Evolutionary conservation across 2,329 filamentous ascomycete genomes (phyloP).

Genomic region (Stagonosporopsis rhizophila): DNA sequence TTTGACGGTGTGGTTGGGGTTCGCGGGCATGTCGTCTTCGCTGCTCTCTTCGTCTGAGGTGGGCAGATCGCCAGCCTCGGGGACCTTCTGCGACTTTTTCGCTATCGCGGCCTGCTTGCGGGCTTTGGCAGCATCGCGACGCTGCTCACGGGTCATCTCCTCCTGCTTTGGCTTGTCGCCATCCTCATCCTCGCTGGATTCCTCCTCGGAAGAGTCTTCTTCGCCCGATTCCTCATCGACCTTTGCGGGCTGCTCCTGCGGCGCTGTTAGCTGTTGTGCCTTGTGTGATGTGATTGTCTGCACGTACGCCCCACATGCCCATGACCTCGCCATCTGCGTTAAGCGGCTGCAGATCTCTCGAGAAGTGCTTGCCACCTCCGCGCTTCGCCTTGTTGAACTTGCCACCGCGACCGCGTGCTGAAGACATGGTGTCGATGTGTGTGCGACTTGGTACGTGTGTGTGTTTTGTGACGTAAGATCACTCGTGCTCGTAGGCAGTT

Average conservation of each 20-base stretch:
- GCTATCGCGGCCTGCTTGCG: slow-evolving; percentile 89
- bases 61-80: slow-evolving; percentile 86
- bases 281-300: background rate
- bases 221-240: slow-evolving; percentile 58
- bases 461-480: background rate
- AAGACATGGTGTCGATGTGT: slow-evolving; percentile 55
- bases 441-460: slow-evolving; percentile 11
- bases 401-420: slow-evolving; percentile 78
- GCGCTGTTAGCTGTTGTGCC: slow-evolving; percentile 25
- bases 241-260: slow-evolving; percentile 53
- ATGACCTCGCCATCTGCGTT: slow-evolving; percentile 89
- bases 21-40: slow-evolving; percentile 75
- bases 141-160: slow-evolving; percentile 82
- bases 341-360: slow-evolving; percentile 84
- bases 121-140: slow-evolving; percentile 85
- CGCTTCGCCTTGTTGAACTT: slow-evolving; percentile 94
- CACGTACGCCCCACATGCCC: slow-evolving; percentile 80
- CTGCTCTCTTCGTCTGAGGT: slow-evolving; percentile 67
- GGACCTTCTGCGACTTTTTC: slow-evolving; percentile 71
- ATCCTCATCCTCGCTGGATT: slow-evolving; percentile 48
- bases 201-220: slow-evolving; percentile 55
- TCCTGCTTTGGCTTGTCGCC: slow-evolving; percentile 56
- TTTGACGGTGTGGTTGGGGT: slow-evolving; percentile 82
- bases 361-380: slow-evolving; percentile 96
- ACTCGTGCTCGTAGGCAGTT: slow-evolving; percentile 3